phyloP scores from a whole-genome alignment of 208 protist species.

The Naegleria gruberi region DNA sequence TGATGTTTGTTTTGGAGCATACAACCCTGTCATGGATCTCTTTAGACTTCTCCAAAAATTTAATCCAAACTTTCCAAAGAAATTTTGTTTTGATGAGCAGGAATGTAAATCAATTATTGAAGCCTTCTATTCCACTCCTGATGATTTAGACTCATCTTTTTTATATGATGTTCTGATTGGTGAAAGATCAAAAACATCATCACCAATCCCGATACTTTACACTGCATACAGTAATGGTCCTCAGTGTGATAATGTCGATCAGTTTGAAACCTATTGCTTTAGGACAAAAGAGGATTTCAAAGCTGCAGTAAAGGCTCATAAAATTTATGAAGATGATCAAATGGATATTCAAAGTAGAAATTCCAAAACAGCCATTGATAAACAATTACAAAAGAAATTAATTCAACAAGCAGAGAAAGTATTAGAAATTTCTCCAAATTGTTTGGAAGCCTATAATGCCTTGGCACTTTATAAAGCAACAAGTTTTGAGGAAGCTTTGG shows the following conservation, averaged over 20 bases:
- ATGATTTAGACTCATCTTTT: background rate
- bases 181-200: background rate
- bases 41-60: background rate
- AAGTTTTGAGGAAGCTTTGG: background rate
- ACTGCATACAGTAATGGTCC: background rate
- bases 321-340: background rate
- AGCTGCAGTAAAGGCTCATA: background rate
- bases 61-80: background rate
- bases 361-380: background rate
- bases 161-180: background rate
- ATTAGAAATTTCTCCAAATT: background rate
- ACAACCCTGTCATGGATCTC: background rate
- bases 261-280: background rate
- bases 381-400: background rate
- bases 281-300: background rate
- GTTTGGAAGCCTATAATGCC: slow-evolving; percentile 5
- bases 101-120: background rate
- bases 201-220: background rate
- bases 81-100: background rate
- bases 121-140: background rate
- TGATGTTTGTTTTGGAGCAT: background rate
- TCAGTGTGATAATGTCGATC: background rate
- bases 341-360: background rate
- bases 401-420: background rate
- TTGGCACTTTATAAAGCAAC: background rate